A percentile compares a stretch with the other conserved stretches of the same genome.
These are phyloP conservation scores for Mycena galericulata DNA, from an alignment of 768 basidiomycete genomes.

Conservation along the genomic window DNA sequence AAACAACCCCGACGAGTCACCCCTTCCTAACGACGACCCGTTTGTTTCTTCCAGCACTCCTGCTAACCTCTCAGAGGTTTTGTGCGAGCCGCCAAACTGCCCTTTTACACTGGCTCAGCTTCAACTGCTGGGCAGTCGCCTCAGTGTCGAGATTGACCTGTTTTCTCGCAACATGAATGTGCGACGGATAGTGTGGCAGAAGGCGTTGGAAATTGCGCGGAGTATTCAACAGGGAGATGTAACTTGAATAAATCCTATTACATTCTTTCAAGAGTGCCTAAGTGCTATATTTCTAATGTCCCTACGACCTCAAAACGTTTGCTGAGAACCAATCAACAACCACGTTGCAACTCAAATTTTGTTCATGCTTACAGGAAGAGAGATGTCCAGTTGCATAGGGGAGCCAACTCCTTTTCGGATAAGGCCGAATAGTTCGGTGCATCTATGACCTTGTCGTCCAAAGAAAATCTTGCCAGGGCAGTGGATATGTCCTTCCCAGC, in stretches of 20 bases:
- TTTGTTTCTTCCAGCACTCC: conserved; percentile 9
- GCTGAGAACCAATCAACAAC: not conserved
- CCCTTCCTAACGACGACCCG: not conserved
- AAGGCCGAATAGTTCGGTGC: not conserved
- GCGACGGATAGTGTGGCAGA: not conserved
- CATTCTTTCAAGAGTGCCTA: not conserved
- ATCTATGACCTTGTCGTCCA: not conserved
- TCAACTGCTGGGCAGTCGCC: not conserved
- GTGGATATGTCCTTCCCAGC: not conserved
- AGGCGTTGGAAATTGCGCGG: not conserved
- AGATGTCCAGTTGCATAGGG: not conserved
- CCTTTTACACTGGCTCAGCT: conserved; percentile 4
- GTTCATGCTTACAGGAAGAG: not conserved
- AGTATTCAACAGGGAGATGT: not conserved
- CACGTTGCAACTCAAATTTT: not conserved
- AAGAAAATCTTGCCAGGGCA: not conserved
- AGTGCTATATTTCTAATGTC: not conserved
- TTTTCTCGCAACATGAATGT: conserved; percentile 13
- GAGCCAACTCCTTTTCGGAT: not conserved
- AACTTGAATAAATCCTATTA: not conserved
- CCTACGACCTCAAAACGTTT: not conserved
- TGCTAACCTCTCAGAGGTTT: conserved; percentile 3
- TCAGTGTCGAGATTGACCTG: not conserved
- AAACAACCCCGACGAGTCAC: conserved; percentile 21
- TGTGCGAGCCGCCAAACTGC: not conserved